Base-by-base conservation (phyloP, 2,329 filamentous ascomycete species). In the Zymoseptoria pseudotritici region DNA sequence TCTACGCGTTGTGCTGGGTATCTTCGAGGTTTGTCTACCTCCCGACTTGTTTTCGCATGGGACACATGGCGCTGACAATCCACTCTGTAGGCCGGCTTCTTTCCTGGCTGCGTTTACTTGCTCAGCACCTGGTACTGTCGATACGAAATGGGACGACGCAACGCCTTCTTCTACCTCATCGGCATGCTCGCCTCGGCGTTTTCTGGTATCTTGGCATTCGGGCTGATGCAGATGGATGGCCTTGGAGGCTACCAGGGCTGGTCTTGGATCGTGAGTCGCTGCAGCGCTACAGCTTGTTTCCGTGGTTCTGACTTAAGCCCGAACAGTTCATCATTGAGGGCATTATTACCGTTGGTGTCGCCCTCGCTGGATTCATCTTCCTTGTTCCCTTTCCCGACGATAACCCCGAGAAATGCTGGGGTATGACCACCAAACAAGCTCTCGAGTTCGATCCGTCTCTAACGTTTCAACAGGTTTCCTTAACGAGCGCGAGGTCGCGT, bases 11-110 rank as follows among this genome's bases (percentile, higher is more conserved):
- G 56, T 88, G 4, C 76, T 87, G 7, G 86, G 86, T 55, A 59
- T 85, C 1, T 77, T 88, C 24, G 86, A 89, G 52, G 63, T 83
- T n/a, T 84, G 87, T 0, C 89, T 62, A 58, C 62, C 62, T 21
- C 61, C 63, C 11, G 63, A 55, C 42, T 20, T 17, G 42, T 19
- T 5, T 51, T 51, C 17, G 21, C 20, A 20, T 4, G 50, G 17
- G 4, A 10, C 2, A 51, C 17, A 10, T n/a, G 50, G n/a, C 55
- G 5, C 42, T 61, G 29, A 58, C 50, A 8, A 31, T 58, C 11
- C 10, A 24, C 13, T 4, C n/a, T 11, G 5, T 13, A 51, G 19
- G 20, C 50, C 24, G 60, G 56, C 13, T 46, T 46, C 59, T 69
- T 76, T n/a, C 73, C 72, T 0, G 74, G 73, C 17, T 69, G 66